Conservation (phyloP, 2,329 filamentous ascomycete species). For the Aspergillus terreus region DNA sequence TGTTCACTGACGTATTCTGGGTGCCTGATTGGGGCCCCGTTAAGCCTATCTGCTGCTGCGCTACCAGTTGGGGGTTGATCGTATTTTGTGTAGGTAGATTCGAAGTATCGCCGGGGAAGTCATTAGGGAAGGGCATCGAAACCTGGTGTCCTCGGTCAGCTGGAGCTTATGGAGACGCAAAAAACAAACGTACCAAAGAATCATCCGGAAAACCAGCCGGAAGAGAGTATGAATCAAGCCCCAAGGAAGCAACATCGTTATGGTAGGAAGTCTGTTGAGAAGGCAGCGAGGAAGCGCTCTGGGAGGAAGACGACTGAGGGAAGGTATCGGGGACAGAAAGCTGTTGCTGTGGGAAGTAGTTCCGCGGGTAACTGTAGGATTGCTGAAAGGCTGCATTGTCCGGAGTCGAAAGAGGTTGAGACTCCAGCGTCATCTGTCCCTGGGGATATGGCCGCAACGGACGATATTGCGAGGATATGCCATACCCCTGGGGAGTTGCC, state of each 20-base stretch:
- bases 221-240: conserved; percentile 25
- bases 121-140: conserved; percentile 28
- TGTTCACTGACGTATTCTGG: conserved; percentile 18
- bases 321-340: conserved; percentile 26
- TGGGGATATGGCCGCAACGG: conserved; percentile 30
- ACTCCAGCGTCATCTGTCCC: conserved; percentile 27
- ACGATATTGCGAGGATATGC: conserved; percentile 26
- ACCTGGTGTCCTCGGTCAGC: conserved; percentile 20
- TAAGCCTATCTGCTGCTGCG: conserved; percentile 15
- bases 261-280: conserved; percentile 19
- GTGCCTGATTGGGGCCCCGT: conserved; percentile 14
- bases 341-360: conserved; percentile 29
- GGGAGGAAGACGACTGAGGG: conserved; percentile 21
- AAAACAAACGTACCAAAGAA: conserved; percentile 17
- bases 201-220: conserved; percentile 24
- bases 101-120: conserved; percentile 23
- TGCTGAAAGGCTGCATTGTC: conserved; percentile 31
- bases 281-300: conserved; percentile 20
- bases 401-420: conserved; percentile 23
- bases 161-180: neutral
- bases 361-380: conserved; percentile 26
- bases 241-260: conserved; percentile 13
- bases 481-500: conserved; percentile 24
- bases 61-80: conserved; percentile 39
- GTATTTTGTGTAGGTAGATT: conserved; percentile 29